Percentiles rank a stretch among this genome's conserved stretches.
Conservation (phyloP, 2,329 filamentous ascomycete genomes). For the Talaromyces funiculosus region DNA sequence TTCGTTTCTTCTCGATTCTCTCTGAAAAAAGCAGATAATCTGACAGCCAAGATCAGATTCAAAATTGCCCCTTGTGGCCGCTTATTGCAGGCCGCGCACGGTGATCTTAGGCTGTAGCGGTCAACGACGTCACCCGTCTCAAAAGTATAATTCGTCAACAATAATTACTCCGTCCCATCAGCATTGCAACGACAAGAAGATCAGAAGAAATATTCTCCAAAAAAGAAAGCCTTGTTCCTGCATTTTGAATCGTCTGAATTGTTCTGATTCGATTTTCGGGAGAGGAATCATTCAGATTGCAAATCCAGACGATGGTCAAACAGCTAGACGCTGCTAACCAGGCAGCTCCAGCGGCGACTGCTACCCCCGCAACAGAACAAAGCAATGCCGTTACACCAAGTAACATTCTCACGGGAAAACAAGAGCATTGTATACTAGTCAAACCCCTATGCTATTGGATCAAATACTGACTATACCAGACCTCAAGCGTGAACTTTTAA, state of each 20-base stretch:
- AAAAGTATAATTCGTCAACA: neutral
- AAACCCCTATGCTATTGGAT: neutral
- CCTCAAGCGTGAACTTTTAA: slow-evolving; percentile 90
- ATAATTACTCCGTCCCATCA: neutral
- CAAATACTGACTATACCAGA: slow-evolving; percentile 49
- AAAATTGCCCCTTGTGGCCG: neutral
- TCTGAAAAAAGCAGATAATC: neutral
- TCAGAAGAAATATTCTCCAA: neutral
- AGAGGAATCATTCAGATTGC: neutral
- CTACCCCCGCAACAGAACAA: neutral
- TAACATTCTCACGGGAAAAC: slow-evolving; percentile 78
- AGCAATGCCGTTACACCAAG: slow-evolving; percentile 8
- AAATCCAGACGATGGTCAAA: slow-evolving; percentile 2
- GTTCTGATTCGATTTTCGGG: neutral
- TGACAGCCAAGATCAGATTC: neutral
- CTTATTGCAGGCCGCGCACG: neutral
- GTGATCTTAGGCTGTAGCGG: neutral
- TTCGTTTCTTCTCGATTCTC: neutral
- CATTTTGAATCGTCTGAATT: neutral
- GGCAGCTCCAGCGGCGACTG: neutral
- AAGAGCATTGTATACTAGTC: slow-evolving; percentile 77
- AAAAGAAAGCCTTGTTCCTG: neutral
- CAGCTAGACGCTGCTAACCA: slow-evolving; percentile 2
- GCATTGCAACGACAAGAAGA: neutral
- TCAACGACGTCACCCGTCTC: slow-evolving; percentile 1